These are phyloP conservation scores for Xylaria sp. DNA, from an alignment of 2,329 filamentous ascomycete species.

Conservation along the genomic window DNA sequence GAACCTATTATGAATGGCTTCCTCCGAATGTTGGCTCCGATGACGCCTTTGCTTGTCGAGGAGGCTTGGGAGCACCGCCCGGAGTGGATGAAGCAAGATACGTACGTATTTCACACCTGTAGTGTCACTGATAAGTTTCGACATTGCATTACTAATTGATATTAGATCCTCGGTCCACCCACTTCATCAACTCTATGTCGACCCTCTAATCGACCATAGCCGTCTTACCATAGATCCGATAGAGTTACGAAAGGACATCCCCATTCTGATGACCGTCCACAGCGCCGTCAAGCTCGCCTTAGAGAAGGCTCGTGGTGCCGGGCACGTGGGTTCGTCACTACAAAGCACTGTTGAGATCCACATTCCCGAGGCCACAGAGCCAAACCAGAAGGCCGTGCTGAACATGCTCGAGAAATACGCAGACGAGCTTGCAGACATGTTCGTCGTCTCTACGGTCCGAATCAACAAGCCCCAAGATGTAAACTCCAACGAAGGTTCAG, in stretches of 20 bases:
- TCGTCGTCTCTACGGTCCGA: slow-evolving; percentile 64
- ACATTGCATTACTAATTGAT: slow-evolving; percentile 15
- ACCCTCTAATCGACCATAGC: slow-evolving; percentile 54
- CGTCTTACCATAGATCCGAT: slow-evolving; percentile 54
- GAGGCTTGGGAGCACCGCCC: slow-evolving; percentile 87
- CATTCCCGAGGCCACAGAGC: slow-evolving; percentile 48
- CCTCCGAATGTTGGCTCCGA: slow-evolving; percentile 80
- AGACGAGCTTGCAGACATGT: slow-evolving; percentile 69
- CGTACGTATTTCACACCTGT: slow-evolving; percentile 47
- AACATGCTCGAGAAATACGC: slow-evolving; percentile 53
- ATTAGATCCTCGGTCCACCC: slow-evolving; percentile 52
- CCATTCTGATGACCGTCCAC: slow-evolving; percentile 65
- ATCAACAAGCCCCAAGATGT: slow-evolving; percentile 50
- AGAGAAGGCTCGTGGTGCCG: slow-evolving; percentile 76
- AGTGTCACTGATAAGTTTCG: background rate
- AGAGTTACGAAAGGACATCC: slow-evolving; percentile 56
- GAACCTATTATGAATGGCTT: slow-evolving; percentile 77
- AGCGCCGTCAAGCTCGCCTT: slow-evolving; percentile 77
- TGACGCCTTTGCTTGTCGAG: slow-evolving; percentile 85
- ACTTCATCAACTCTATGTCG: slow-evolving; percentile 58
- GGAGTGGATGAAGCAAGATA: slow-evolving; percentile 64
- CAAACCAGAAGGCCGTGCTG: background rate
- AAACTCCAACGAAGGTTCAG: slow-evolving; percentile 43
- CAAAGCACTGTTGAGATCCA: slow-evolving; percentile 75
- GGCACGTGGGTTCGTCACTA: slow-evolving; percentile 81